Percentiles rank a stretch among this genome's conserved stretches.
These are phyloP conservation scores for Ramaria sp. DNA, from an alignment of 768 basidiomycete genomes.

Conservation along the genomic window DNA sequence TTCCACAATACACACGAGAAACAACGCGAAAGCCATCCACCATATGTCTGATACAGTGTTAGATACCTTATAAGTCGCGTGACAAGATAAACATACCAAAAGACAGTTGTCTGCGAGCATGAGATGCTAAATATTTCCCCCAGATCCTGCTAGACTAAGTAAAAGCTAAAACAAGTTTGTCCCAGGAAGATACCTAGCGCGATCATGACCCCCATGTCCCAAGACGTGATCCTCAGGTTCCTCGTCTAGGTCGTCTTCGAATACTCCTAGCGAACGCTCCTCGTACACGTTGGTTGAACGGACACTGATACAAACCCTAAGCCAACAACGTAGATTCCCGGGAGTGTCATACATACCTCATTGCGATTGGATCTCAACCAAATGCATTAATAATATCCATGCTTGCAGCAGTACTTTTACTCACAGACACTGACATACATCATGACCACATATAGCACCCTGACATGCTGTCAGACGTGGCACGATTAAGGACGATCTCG, in stretches of 20 bases:
- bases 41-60: conserved; percentile 69
- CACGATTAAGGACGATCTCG: background rate
- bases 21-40: conserved; percentile 84
- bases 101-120: conserved; percentile 80
- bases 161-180: background rate
- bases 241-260: conserved; percentile 35
- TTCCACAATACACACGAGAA: conserved; percentile 88
- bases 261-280: conserved; percentile 82
- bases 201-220: conserved; percentile 34
- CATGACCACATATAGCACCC: conserved; percentile 84
- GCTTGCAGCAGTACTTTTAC: background rate
- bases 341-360: background rate
- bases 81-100: conserved; percentile 48
- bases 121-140: conserved; percentile 67
- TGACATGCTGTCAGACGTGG: conserved; percentile 19
- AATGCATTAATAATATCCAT: background rate
- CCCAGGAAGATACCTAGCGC: conserved; percentile 7
- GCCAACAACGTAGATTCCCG: too few species aligned
- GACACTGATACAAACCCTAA: conserved; percentile 48
- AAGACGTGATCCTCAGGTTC: conserved; percentile 33
- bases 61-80: background rate
- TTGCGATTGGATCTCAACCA: background rate
- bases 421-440: conserved; percentile 62
- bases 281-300: conserved; percentile 90
- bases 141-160: conserved; percentile 34